Base-by-base conservation (phyloP, 2,329 filamentous ascomycete genomes). In the Coniochaeta ligniaria region DNA sequence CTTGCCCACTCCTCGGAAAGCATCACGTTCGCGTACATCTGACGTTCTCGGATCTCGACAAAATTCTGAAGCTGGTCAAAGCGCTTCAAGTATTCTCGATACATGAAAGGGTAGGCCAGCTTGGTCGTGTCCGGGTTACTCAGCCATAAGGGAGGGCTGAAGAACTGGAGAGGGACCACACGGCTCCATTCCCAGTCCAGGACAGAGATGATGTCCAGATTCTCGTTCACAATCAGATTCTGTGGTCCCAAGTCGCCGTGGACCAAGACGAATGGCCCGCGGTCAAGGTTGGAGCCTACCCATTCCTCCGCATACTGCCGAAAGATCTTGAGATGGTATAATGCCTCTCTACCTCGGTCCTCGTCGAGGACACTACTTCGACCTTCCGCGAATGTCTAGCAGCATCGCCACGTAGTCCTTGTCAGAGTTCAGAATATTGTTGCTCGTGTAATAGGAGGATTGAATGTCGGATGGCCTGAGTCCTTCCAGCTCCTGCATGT, bases 121-220 rank as follows among this genome's bases (percentile, higher is more conserved):
- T 50, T 28, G 20, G 12, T 28, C 11, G 24, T 50, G 20, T 22
- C 12, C 6, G 45, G 20, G 45, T 12, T 28, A 14, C 24, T 14
- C 31, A 69, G 59, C 67, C 64, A 70, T 50, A 68, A 61, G 8
- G 68, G 67, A 16, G 65, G 67, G 24, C 61, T 65, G 60, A 69
- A 69, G 59, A 68, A 66, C 59, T 69, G 65, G 14, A 22, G 61
- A 55, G 67, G 64, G 22, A 69, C 65, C 41, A 69, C 60, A 22
- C 64, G 65, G 62, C 65, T 67, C 68, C 66, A 69, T 62, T 70
- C 66, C 66, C 66, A 69, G 57, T 69, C 64, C 31, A 69, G 59
- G 58, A 69, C 62, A 33, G 64, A 64, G 60, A 64, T 56, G 31
- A 69, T 65, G 36, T 59, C 55, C 57, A 57, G 22, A 24, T 59